Evolutionary conservation across 306 rosid genomes (phyloP), one percentile per base, ranked within the genome.

Genomic region (Fagus sylvatica): DNA sequence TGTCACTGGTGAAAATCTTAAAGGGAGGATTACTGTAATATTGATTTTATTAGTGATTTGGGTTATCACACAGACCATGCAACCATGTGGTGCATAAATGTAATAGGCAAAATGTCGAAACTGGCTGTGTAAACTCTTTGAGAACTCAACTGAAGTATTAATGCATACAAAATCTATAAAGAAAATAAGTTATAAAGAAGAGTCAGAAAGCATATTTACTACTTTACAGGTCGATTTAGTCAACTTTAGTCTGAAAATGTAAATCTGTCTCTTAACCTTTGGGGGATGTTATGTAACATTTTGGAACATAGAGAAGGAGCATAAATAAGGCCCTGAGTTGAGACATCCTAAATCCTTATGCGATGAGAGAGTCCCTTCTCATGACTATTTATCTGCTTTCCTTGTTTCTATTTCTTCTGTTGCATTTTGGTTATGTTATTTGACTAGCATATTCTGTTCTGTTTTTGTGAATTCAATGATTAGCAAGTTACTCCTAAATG

Each of bases 381-480:
- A 46, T 69, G 60, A 36, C 17, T 28, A 30, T 6, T 65, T 40
- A 56, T 54, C 49, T 48, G 68, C 43, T 61, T 59, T 28, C 51
- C 67, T 74, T 61, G 30, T 17, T 74, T 71, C 36, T 40, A 36
- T 28, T 82, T 69, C 69, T 64, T 33, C 71, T 80, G 34, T 36
- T 53, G 64, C 53, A 67, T 79, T 82, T 43, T 34, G 61, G 15
- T 54, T 39, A 30, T 74, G 48, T 71, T 76, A 41, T 62, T 59
- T 17, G 73, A 17, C 64, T 82, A 9, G 61, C 15, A 22, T 81
- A 32, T 75, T 69, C 43, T 40, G 19, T 60, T 73, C 53, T 7
- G 22, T 41, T 49, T 73, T 71, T 48, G 9, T 41, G 59, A 72
- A 73, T 55, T 19, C 71, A 56, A 37, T 64, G 46, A 69, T n/a